A percentile compares a stretch with the other conserved stretches of the same genome.
These are phyloP conservation scores for Gossypium laxum DNA, from an alignment of 441 rosid genomes.

Conservation along the genomic window DNA sequence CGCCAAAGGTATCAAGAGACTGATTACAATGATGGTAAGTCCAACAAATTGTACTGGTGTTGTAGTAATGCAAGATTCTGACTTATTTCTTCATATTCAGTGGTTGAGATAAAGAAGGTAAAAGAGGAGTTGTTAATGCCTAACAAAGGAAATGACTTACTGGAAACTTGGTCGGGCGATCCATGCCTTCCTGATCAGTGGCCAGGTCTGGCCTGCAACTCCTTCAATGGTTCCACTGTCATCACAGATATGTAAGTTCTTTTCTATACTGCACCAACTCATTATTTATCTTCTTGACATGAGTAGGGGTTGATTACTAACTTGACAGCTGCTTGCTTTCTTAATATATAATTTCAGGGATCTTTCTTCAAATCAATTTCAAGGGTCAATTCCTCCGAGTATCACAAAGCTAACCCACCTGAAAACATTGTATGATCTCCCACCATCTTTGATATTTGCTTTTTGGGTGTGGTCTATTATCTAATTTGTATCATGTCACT, in stretches of 20 bases:
- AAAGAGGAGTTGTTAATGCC: constrained; percentile 25
- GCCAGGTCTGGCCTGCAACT: constrained; percentile 41
- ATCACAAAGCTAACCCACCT: constrained; percentile 31
- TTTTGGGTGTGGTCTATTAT: constrained; percentile 6
- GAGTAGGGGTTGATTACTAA: too few relatives aligned
- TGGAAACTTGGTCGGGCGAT: constrained; percentile 56
- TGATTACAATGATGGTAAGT: constrained; percentile 35
- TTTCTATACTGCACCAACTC: background rate
- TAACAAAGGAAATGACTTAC: constrained; percentile 24
- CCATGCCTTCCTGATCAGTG: constrained; percentile 50
- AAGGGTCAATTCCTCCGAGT: constrained; percentile 33
- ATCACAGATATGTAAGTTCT: constrained; percentile 46
- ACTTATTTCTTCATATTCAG: constrained; percentile 20
- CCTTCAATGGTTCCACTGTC: constrained; percentile 20
- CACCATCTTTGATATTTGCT: background rate
- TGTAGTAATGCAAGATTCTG: background rate
- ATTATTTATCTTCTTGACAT: background rate
- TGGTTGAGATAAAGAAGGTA: constrained; percentile 29
- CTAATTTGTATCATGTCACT: background rate
- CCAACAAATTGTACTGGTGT: background rate
- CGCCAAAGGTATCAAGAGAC: constrained; percentile 28
- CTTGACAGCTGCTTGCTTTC: background rate
- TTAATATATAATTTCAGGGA: constrained; percentile 29
- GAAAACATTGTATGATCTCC: constrained; percentile 38
- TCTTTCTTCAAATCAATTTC: constrained; percentile 31